Conservation (phyloP, 192 early-diverging fungal genomes). For the Coemansia nantahalensis region DNA sequence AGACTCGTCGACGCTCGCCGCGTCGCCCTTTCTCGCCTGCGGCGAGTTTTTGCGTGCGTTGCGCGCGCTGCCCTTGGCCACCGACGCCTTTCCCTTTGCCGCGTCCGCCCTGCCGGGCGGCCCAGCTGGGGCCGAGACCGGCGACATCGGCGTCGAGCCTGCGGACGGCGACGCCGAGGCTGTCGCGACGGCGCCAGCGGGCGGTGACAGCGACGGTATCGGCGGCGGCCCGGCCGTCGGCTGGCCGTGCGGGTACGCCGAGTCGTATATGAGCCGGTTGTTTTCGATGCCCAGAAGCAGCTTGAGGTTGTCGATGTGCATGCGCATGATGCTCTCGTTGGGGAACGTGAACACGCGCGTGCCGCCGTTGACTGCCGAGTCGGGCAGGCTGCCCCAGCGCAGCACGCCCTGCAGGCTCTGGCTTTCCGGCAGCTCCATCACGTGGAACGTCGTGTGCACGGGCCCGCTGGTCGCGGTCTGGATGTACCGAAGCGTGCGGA, state of each 20-base stretch:
- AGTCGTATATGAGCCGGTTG: conserved; percentile 51
- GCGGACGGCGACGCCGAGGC: conserved; percentile 8
- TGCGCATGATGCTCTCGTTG: conserved; percentile 46
- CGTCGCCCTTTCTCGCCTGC: conserved; percentile 22
- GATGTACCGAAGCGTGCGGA: conserved; percentile 73
- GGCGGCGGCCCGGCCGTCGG: conserved; percentile 41
- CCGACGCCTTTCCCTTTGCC: conserved; percentile 22
- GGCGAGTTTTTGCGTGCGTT: conserved; percentile 51
- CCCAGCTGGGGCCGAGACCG: not conserved
- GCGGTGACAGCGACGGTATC: conserved; percentile 5
- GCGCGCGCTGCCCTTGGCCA: conserved; percentile 30
- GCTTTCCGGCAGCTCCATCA: conserved; percentile 53
- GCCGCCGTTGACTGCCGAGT: conserved; percentile 65
- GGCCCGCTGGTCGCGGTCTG: conserved; percentile 49
- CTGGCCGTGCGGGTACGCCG: conserved; percentile 37
- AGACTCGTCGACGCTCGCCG: not conserved
- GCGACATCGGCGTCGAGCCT: conserved; percentile 14
- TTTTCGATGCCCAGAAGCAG: conserved; percentile 45
- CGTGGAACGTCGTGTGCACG: conserved; percentile 62
- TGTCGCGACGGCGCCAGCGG: not conserved
- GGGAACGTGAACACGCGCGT: conserved; percentile 57
- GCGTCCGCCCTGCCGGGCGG: conserved; percentile 3
- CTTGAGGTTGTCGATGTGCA: conserved; percentile 54
- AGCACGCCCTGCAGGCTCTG: conserved; percentile 61
- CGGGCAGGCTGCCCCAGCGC: conserved; percentile 63